A percentile compares a stretch with the other conserved stretches of the same genome.
phyloP scores from a whole-genome alignment of 2,329 filamentous ascomycete genomes.

The Xylaria hypoxylon region DNA sequence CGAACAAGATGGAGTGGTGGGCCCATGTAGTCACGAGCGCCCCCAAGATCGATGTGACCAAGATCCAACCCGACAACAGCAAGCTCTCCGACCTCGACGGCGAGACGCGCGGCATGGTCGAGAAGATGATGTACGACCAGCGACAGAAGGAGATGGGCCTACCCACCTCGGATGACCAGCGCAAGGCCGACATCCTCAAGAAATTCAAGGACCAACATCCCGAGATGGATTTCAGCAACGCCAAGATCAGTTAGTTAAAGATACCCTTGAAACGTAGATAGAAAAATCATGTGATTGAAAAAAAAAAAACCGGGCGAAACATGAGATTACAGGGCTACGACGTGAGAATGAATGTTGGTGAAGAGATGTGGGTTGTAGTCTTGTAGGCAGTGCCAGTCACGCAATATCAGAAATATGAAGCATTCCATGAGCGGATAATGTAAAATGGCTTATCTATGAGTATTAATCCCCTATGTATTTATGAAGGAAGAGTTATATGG shows the following conservation, averaged over 20 bases:
- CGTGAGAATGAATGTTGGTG: conserved; percentile 3
- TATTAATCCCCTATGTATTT: conserved; percentile 16
- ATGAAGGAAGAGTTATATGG: neutral
- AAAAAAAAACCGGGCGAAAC: neutral
- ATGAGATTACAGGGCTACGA: neutral
- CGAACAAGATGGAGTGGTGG: conserved; percentile 99
- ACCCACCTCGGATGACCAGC: conserved; percentile 92
- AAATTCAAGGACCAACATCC: conserved; percentile 88
- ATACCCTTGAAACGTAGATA: conserved; percentile 9
- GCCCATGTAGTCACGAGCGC: conserved; percentile 86
- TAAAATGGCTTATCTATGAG: conserved; percentile 1
- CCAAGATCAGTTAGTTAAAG: conserved; percentile 67
- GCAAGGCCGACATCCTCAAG: conserved; percentile 91
- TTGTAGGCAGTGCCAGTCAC: conserved; percentile 10
- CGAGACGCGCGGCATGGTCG: conserved; percentile 95
- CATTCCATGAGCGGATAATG: neutral
- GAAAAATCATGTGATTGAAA: neutral
- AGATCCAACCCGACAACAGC: conserved; percentile 93
- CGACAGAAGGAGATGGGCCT: conserved; percentile 92
- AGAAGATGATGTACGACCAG: conserved; percentile 99
- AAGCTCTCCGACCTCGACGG: conserved; percentile 94
- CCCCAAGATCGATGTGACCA: conserved; percentile 92
- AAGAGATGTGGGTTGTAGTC: neutral
- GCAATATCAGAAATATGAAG: neutral
- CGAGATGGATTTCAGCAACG: conserved; percentile 79